These are phyloP conservation scores for Candida quercuum DNA, from an alignment of 805 yeast species.

Conservation along the genomic window DNA sequence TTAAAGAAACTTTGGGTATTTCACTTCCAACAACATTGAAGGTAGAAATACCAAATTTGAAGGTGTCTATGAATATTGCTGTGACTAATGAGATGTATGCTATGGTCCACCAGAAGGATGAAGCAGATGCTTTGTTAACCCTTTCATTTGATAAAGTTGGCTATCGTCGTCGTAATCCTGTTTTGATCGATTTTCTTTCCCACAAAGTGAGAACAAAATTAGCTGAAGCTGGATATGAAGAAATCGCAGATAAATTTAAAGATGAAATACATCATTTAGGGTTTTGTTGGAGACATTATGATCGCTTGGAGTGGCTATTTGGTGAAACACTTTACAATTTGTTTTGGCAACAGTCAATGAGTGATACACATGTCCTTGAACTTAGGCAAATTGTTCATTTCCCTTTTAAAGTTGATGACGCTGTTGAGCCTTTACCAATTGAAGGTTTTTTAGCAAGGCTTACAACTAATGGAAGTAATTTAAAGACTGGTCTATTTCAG, in stretches of 20 bases:
- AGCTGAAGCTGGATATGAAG: constrained; percentile 18
- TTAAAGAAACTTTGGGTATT: constrained; percentile 42
- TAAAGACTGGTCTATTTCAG: constrained; percentile 25
- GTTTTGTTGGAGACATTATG: constrained; percentile 62
- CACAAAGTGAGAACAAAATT: constrained; percentile 32
- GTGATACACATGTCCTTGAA: constrained; percentile 51
- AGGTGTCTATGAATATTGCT: constrained; percentile 22
- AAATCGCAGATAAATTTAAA: constrained; percentile 23
- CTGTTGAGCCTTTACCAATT: constrained; percentile 61
- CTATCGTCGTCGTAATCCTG: constrained; percentile 20
- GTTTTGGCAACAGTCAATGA: constrained; percentile 38
- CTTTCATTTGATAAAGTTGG: constrained; percentile 15
- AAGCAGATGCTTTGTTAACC: not conserved
- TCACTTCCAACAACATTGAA: constrained; percentile 39
- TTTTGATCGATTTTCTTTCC: constrained; percentile 34
- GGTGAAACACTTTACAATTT: constrained; percentile 39
- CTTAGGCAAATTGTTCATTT: constrained; percentile 43
- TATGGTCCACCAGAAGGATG: constrained; percentile 2
- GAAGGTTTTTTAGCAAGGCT: constrained; percentile 76
- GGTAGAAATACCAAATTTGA: constrained; percentile 38
- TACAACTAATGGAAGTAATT: constrained; percentile 44
- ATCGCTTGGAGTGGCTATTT: constrained; percentile 66
- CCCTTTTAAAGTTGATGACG: constrained; percentile 23
- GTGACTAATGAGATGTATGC: constrained; percentile 12
- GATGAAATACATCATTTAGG: constrained; percentile 34